phyloP scores from a whole-genome alignment of 306 rosid species.

The Casuarina glauca region DNA sequence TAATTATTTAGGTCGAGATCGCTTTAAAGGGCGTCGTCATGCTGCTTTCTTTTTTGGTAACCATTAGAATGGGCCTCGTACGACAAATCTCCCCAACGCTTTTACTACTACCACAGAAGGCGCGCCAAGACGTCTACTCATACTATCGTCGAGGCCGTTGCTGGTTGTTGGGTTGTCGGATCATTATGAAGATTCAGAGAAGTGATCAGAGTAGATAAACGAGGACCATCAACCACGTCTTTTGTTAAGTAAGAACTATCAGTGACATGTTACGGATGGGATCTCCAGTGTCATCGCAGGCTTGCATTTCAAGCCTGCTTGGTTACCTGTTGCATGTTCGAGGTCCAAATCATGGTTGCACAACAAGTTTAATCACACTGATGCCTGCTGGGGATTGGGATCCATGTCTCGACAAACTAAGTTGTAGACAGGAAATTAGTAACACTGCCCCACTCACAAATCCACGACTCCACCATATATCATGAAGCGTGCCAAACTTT shows the following conservation, averaged over 20 bases:
- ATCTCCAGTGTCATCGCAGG: background rate
- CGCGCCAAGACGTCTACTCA: no score
- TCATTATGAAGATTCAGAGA: background rate
- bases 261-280: constrained; percentile 16
- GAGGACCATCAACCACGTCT: background rate
- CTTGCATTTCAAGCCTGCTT: constrained; percentile 3
- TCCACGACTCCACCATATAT: constrained; percentile 9
- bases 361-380: background rate
- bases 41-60: no score
- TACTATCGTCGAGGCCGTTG: constrained; percentile 1
- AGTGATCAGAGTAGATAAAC: constrained; percentile 28
- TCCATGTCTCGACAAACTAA: background rate
- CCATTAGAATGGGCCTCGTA: no score
- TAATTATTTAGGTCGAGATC: no score
- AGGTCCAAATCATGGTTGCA: background rate
- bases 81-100: no score
- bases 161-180: constrained; percentile 31
- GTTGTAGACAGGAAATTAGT: background rate
- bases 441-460: constrained; percentile 18
- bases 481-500: constrained; percentile 19
- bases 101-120: no score
- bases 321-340: background rate
- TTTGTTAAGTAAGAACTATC: constrained; percentile 5
- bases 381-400: background rate
- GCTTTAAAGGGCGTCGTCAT: no score